Percentiles rank a stretch among this genome's conserved stretches.
Evolutionary conservation across 2,329 filamentous ascomycete genomes (phyloP).

Genomic region (Aureobasidium sp.): DNA sequence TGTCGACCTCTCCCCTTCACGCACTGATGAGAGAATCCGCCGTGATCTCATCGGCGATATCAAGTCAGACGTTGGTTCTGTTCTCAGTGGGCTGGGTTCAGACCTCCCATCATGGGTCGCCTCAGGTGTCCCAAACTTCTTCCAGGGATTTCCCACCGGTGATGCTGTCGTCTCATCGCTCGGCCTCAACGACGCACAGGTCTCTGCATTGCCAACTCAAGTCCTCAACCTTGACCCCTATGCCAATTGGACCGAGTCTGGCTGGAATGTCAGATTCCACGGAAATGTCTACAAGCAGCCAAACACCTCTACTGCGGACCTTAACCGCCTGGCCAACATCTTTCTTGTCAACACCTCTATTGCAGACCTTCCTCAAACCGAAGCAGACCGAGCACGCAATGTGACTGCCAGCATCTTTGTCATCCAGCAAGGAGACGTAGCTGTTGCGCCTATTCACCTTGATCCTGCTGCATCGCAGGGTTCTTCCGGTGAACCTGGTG

Average conservation of each 20-base stretch:
- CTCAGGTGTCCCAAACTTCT: constrained; percentile 59
- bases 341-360: constrained; percentile 63
- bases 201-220: constrained; percentile 59
- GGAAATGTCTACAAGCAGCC: constrained; percentile 79
- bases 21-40: constrained; percentile 36
- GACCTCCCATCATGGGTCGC: constrained; percentile 54
- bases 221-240: constrained; percentile 61
- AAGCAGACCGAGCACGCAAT: constrained; percentile 65
- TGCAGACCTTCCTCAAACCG: constrained; percentile 47
- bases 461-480: constrained; percentile 52
- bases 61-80: constrained; percentile 33
- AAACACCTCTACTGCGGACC: constrained; percentile 55
- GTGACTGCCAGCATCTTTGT: constrained; percentile 66
- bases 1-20: constrained; percentile 34
- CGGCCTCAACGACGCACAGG: constrained; percentile 50
- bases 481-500: constrained; percentile 41
- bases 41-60: constrained; percentile 47
- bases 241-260: constrained; percentile 70
- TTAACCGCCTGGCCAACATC: constrained; percentile 62
- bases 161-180: constrained; percentile 41
- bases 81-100: constrained; percentile 46
- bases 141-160: constrained; percentile 56
- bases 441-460: constrained; percentile 55
- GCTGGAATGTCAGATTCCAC: constrained; percentile 70
- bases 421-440: constrained; percentile 60